Evolutionary conservation across 139 green algal species (phyloP).

Genomic region (Chlorella sp.): DNA sequence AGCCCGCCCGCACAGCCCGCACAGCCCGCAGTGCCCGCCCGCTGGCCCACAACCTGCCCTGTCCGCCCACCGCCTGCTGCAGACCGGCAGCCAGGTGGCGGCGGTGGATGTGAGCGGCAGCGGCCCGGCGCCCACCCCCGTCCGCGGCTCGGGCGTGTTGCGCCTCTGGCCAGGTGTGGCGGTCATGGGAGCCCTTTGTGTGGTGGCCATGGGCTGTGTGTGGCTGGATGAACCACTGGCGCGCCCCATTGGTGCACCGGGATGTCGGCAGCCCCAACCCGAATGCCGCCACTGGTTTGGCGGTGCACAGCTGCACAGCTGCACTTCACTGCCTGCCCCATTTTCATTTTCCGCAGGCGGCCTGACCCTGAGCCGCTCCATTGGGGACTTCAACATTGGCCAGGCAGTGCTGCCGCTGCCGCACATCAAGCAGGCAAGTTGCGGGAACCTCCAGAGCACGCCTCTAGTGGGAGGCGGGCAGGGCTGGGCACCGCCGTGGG

Average conservation of each 20-base stretch:
- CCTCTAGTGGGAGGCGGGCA: neutral
- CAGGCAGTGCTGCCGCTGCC: constrained; percentile 10
- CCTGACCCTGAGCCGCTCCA: neutral
- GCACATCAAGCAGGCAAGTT: constrained; percentile 9
- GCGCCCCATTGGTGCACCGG: too few relatives aligned
- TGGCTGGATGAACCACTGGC: constrained; percentile 1
- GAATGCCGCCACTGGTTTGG: too few relatives aligned
- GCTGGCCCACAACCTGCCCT: too few relatives aligned
- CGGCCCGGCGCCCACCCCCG: neutral
- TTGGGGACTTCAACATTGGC: constrained; percentile 3
- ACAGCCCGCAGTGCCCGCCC: too few relatives aligned
- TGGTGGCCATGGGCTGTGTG: too few relatives aligned
- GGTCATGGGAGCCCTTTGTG: too few relatives aligned
- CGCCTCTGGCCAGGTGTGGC: constrained; percentile 5
- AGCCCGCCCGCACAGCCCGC: too few relatives aligned
- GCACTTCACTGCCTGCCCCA: too few relatives aligned
- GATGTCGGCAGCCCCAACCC: too few relatives aligned
- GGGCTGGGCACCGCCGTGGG: neutral
- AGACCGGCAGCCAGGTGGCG: neutral
- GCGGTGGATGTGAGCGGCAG: neutral
- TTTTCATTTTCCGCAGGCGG: too few relatives aligned
- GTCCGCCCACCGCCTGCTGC: too few relatives aligned
- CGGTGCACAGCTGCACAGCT: too few relatives aligned
- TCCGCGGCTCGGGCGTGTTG: neutral
- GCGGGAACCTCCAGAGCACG: neutral